These are phyloP conservation scores for Limonium bicolor DNA, from an alignment of 148 eudicot genomes.

Conservation along the genomic window DNA sequence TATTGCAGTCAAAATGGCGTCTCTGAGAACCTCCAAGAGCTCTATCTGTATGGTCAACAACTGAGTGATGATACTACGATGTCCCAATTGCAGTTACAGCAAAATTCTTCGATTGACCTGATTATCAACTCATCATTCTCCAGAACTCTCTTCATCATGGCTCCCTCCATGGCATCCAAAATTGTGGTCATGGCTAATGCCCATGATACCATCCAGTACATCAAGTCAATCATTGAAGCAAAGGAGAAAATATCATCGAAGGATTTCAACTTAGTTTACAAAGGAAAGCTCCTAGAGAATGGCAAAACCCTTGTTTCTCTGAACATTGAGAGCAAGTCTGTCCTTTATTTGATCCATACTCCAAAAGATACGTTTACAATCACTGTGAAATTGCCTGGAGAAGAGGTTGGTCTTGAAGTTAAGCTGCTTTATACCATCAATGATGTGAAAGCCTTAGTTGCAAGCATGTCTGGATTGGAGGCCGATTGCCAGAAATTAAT, in stretches of 20 bases:
- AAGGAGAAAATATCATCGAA: conserved; percentile 5
- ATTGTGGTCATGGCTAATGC: not conserved
- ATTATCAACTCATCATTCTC: not conserved
- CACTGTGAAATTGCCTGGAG: conserved; percentile 7
- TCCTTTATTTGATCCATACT: conserved; percentile 10
- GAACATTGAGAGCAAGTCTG: not conserved
- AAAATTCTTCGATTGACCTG: conserved; percentile 15
- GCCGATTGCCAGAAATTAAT: not conserved
- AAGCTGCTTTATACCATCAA: conserved; percentile 10
- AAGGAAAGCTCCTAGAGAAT: conserved; percentile 13
- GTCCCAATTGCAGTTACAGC: conserved; percentile 8
- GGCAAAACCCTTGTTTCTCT: conserved; percentile 8
- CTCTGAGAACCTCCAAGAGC: conserved; percentile 13
- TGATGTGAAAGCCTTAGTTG: conserved; percentile 10
- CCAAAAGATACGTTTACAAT: conserved; percentile 14
- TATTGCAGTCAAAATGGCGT: conserved; percentile 7
- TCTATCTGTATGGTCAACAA: not conserved
- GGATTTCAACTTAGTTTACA: conserved; percentile 8
- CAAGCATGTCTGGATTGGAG: conserved; percentile 5
- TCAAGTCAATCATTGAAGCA: conserved; percentile 7
- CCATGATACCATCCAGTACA: conserved; percentile 7
- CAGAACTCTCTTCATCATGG: conserved; percentile 4
- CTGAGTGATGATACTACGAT: conserved; percentile 13
- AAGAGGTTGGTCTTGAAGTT: conserved; percentile 8
- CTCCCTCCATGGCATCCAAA: conserved; percentile 4